These are phyloP conservation scores for Globisporangium nunn DNA, from an alignment of 352 stramenopile species.

Conservation along the genomic window DNA sequence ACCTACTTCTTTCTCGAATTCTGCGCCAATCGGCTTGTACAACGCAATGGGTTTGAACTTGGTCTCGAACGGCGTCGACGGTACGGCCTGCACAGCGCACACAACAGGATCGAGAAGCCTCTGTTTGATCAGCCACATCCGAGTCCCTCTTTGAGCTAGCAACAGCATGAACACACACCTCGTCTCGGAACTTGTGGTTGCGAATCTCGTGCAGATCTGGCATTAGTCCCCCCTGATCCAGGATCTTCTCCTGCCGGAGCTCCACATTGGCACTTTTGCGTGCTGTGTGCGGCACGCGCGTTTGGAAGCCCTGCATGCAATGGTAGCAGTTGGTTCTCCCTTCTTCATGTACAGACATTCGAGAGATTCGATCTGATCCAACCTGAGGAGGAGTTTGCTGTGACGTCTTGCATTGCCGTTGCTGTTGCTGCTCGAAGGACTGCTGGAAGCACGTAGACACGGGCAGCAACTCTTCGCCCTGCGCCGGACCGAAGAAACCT, in stretches of 20 bases:
- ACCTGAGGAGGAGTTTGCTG: not conserved
- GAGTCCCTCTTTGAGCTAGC: too few relatives aligned
- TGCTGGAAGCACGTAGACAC: constrained; percentile 25
- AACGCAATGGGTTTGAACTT: constrained; percentile 24
- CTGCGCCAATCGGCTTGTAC: constrained; percentile 16
- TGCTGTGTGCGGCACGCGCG: constrained; percentile 49
- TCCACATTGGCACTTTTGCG: constrained; percentile 52
- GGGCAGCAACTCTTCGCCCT: constrained; percentile 24
- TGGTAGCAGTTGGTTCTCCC: not conserved
- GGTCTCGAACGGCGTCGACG: constrained; percentile 25
- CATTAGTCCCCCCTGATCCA: constrained; percentile 51
- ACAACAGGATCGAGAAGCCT: too few relatives aligned
- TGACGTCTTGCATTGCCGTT: not conserved
- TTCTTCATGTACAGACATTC: too few relatives aligned
- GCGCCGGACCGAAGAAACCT: constrained; percentile 37
- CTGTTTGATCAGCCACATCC: not conserved
- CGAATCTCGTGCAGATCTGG: constrained; percentile 47
- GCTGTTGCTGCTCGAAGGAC: constrained; percentile 7
- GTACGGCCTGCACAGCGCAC: constrained; percentile 10
- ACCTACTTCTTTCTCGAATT: not conserved
- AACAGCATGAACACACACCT: constrained; percentile 14
- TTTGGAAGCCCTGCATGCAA: constrained; percentile 22
- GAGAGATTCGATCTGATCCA: too few relatives aligned
- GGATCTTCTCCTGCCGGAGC: constrained; percentile 49
- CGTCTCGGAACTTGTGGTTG: constrained; percentile 40